Evolutionary conservation across 1,139 yeast genomes (phyloP).

Genomic region (Yamadazyma oceani): DNA sequence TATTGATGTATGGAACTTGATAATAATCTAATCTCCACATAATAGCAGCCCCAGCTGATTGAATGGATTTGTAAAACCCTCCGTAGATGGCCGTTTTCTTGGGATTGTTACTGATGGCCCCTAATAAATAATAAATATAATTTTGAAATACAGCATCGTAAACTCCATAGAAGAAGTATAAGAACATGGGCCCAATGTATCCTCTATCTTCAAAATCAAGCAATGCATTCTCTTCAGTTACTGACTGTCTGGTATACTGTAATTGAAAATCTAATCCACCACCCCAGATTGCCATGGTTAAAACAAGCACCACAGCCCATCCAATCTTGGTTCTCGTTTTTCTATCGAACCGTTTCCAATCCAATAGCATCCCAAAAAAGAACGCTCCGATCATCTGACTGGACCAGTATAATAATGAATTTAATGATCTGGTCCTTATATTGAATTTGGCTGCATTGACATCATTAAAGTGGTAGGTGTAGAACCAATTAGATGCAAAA

Average conservation of each 20-base stretch:
- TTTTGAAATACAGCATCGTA: constrained; percentile 62
- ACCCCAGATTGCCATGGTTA: constrained; percentile 58
- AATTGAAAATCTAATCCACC: constrained; percentile 58
- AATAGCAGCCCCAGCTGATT: constrained; percentile 64
- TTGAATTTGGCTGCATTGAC: constrained; percentile 58
- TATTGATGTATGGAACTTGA: constrained; percentile 37
- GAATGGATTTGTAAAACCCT: constrained; percentile 64
- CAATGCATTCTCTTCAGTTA: constrained; percentile 20
- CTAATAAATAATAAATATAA: constrained; percentile 56
- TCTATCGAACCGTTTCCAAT: constrained; percentile 42
- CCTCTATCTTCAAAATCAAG: constrained; percentile 46
- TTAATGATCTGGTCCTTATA: constrained; percentile 59
- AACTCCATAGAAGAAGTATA: constrained; percentile 60
- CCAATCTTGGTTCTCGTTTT: constrained; percentile 49
- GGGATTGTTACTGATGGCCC: constrained; percentile 59
- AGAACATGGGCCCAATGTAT: constrained; percentile 60
- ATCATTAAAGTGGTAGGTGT: constrained; percentile 63
- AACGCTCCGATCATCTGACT: constrained; percentile 61
- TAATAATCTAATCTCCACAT: constrained; percentile 56
- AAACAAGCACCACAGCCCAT: constrained; percentile 40
- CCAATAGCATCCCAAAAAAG: constrained; percentile 49
- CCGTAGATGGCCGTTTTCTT: constrained; percentile 59
- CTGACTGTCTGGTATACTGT: constrained; percentile 42
- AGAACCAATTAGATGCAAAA: constrained; percentile 65
- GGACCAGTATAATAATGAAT: constrained; percentile 61